phyloP scores from a whole-genome alignment of 2,329 filamentous ascomycete species.

The Leptographium lundbergii region DNA sequence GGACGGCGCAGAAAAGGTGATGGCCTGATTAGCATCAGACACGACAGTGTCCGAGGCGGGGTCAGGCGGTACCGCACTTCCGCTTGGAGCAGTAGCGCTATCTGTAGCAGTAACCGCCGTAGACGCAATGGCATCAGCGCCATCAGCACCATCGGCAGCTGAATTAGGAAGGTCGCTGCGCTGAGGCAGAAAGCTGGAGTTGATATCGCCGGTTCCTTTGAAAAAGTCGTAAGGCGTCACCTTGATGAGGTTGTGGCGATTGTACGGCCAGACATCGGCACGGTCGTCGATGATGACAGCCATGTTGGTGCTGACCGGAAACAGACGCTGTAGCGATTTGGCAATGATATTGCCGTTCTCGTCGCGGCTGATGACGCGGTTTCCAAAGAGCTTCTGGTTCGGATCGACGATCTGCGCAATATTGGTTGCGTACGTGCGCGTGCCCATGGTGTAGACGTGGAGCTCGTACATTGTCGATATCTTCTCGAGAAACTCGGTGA shows the following conservation, averaged over 20 bases:
- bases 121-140: background rate
- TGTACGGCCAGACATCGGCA: constrained; percentile 87
- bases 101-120: background rate
- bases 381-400: constrained; percentile 76
- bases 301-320: constrained; percentile 97
- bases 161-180: constrained; percentile 39
- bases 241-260: constrained; percentile 86
- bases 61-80: background rate
- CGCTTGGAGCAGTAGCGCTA: background rate
- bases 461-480: constrained; percentile 79
- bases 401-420: constrained; percentile 92
- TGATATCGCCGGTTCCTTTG: constrained; percentile 95
- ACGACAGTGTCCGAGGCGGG: background rate
- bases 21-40: background rate
- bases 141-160: background rate
- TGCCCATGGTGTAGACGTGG: constrained; percentile 99
- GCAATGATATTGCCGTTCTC: constrained; percentile 88
- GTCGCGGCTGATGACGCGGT: constrained; percentile 89
- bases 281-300: constrained; percentile 97
- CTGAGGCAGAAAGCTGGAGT: constrained; percentile 91
- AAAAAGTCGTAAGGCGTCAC: constrained; percentile 96
- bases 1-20: background rate
- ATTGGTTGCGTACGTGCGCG: constrained; percentile 83
- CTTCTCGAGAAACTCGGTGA: constrained; percentile 66
- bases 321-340: constrained; percentile 82